A percentile compares a stretch with the other conserved stretches of the same genome.
Evolutionary conservation across 2,329 filamentous ascomycete genomes (phyloP).

Genomic region (Xylariaceae sp.): DNA sequence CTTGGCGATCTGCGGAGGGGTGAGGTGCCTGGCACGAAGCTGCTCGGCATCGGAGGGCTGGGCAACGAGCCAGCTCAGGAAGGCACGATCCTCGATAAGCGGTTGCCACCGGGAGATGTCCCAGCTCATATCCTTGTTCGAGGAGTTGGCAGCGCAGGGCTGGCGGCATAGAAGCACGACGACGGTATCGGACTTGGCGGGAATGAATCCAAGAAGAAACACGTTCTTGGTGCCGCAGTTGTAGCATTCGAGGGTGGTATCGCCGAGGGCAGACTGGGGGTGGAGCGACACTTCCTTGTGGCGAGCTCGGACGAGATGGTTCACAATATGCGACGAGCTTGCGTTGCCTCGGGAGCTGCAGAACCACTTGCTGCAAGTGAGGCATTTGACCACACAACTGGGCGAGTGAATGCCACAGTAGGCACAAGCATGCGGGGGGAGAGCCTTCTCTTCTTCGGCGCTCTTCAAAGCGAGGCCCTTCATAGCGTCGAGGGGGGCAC

Average conservation of each 20-base stretch:
- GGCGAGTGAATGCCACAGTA: conserved; percentile 98
- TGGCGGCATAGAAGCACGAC: conserved; percentile 95
- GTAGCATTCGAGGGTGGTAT: conserved; percentile 96
- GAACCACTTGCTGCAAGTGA: conserved; percentile 97
- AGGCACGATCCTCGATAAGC: conserved; percentile 92
- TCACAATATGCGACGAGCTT: conserved; percentile 95
- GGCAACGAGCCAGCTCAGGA: conserved; percentile 87
- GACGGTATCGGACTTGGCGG: conserved; percentile 96
- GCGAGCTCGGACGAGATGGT: conserved; percentile 91
- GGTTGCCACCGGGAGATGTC: conserved; percentile 97
- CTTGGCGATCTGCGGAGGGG: conserved; percentile 90
- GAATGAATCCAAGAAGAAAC: conserved; percentile 95
- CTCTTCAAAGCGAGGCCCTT: conserved; percentile 54
- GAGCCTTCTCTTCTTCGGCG: conserved; percentile 77
- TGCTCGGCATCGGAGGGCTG: conserved; percentile 91
- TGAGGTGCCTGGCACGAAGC: conserved; percentile 86
- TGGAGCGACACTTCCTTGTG: conserved; percentile 99
- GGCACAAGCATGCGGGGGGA: conserved; percentile 91
- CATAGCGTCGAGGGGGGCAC: conserved; percentile 71
- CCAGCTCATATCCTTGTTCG: conserved; percentile 99
- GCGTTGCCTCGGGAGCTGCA: conserved; percentile 96
- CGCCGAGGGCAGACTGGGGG: conserved; percentile 84
- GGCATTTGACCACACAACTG: conserved; percentile 90
- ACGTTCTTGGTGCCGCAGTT: conserved; percentile 99
- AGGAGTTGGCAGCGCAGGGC: conserved; percentile 89